Evolutionary conservation across 2,329 filamentous ascomycete species (phyloP).

Genomic region (Colletotrichum sansevieriae): DNA sequence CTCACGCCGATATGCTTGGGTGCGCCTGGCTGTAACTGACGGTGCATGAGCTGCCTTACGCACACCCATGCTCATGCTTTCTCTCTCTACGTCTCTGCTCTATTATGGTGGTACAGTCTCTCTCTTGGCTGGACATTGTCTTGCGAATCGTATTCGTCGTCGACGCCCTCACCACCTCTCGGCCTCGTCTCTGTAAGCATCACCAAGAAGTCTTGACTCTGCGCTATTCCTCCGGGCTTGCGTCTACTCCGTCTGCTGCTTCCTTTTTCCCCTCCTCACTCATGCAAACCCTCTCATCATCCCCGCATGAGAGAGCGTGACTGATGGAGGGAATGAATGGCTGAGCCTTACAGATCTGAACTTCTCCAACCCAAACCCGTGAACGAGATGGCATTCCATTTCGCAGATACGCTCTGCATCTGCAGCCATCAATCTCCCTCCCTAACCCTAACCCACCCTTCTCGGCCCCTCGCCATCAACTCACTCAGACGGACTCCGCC

Average conservation of each 20-base stretch:
- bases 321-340: neutral
- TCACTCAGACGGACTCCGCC: slow-evolving; percentile 10
- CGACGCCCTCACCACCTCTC: slow-evolving; percentile 8
- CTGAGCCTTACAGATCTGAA: neutral
- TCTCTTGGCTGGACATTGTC: neutral
- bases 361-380: neutral
- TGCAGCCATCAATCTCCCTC: slow-evolving; percentile 26
- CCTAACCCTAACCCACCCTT: neutral
- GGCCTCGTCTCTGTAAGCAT: slow-evolving; percentile 21
- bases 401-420: slow-evolving; percentile 30
- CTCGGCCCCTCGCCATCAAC: neutral
- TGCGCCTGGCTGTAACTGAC: neutral
- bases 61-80: neutral
- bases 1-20: neutral
- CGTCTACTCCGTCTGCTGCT: slow-evolving; percentile 3
- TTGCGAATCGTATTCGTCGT: slow-evolving; percentile 29
- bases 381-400: slow-evolving; percentile 5
- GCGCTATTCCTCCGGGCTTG: slow-evolving; percentile 29
- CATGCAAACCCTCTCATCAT: neutral
- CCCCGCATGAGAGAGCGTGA: too few relatives aligned
- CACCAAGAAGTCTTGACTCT: slow-evolving; percentile 25
- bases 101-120: neutral
- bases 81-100: neutral
- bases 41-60: slow-evolving; percentile 4
- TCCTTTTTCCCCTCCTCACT: neutral